Base-by-base conservation (phyloP, 306 rosid genomes). In the Canavalia gladiata region DNA sequence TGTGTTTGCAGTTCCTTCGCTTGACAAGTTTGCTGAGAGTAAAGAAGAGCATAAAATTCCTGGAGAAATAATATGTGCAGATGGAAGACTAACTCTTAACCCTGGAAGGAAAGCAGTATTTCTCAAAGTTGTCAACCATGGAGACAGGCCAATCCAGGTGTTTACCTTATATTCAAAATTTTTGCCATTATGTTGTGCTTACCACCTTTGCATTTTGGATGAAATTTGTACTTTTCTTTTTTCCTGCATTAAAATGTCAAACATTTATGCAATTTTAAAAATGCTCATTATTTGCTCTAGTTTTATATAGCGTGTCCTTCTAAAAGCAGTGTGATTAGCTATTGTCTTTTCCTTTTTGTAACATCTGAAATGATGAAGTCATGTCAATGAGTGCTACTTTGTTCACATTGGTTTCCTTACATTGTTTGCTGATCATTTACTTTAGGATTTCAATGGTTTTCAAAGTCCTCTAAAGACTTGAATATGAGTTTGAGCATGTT, bases 111-210 rank as follows among this genome's bases (percentile, higher is more conserved):
- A 82, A 87, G 90, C 91, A 47, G 87, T 90, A 65, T 49, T 31
- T 35, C 91, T 93, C 80, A 83, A 49, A 55, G 90, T 93, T 41
- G 86, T 85, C 82, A 93, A 87, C 86, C 85, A 43, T 35, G 97
- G 94, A 75, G 97, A 93, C 84, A 84, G 97, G 79, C 92, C 97
- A 12, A 63, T 93, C 87, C 97, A 91, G 97, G 95, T 88, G 70
- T 45, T 47, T 76, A 9, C 30, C 49, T 39, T 68, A 28, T 18
- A 18, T 18, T 18, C 25, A 18, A 8, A 1, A 41, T 65, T 65
- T 65, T 39, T 58, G 10, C 43, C 57, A 51, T 18, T 18, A 41
- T 67, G 67, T 18, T 74, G 37, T 39, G 13, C 13, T 35, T 76
- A 28, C 55, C 46, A 57, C 75, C 29, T 49, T 56, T 45, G 76